Percentiles rank a stretch among this genome's conserved stretches.
Evolutionary conservation across 805 yeast genomes (phyloP).

Genomic region (Wickerhamiella parazyma): DNA sequence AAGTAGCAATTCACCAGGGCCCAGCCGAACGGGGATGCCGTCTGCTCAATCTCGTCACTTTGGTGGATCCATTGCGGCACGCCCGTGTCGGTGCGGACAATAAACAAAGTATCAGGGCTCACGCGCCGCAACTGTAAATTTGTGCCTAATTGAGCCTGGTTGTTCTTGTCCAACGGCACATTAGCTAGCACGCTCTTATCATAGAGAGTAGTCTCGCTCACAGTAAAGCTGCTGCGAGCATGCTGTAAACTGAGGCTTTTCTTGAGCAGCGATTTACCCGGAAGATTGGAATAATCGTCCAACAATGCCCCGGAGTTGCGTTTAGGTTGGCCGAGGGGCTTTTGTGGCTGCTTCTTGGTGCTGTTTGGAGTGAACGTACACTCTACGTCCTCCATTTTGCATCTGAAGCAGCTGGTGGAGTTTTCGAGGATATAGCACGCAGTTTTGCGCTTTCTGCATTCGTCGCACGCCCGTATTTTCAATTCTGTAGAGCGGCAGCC

Average conservation of each 20-base stretch:
- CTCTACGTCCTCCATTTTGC: constrained; percentile 56
- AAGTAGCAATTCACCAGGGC: constrained; percentile 56
- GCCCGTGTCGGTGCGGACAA: constrained; percentile 58
- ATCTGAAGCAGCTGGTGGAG: constrained; percentile 49
- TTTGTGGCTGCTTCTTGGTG: constrained; percentile 23
- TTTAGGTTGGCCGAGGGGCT: constrained; percentile 9
- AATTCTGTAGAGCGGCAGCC: constrained; percentile 14
- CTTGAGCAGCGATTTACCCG: constrained; percentile 49
- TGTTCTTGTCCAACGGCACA: constrained; percentile 54
- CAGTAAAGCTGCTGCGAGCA: constrained; percentile 78
- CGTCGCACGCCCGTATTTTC: constrained; percentile 55
- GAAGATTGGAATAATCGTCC: constrained; percentile 52
- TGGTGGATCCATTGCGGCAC: constrained; percentile 60
- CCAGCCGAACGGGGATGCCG: constrained; percentile 88
- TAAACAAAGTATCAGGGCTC: constrained; percentile 59
- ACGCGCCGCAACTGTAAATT: constrained; percentile 64
- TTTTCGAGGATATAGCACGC: constrained; percentile 56
- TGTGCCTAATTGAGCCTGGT: constrained; percentile 62
- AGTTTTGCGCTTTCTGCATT: constrained; percentile 66
- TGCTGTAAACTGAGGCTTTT: constrained; percentile 65
- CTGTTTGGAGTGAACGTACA: constrained; percentile 58
- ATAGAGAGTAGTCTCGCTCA: constrained; percentile 78
- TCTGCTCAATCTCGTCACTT: constrained; percentile 69
- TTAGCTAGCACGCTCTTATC: constrained; percentile 57
- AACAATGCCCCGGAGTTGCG: constrained; percentile 26